Evolutionary conservation across 148 eudicot genomes (phyloP).

Genomic region (Silene conica): DNA sequence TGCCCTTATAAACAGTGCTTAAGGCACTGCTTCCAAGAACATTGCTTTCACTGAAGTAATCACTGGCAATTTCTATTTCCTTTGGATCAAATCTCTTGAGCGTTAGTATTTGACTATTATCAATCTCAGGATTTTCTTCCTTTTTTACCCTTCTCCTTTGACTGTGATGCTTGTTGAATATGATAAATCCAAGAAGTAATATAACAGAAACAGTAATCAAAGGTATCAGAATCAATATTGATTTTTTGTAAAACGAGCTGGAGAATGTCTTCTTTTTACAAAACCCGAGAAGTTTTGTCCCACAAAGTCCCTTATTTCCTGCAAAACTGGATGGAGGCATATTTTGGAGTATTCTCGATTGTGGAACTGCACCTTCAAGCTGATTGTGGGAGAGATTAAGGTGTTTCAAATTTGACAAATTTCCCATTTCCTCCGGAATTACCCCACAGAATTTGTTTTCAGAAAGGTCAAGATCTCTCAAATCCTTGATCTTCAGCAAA

Average conservation of each 20-base stretch:
- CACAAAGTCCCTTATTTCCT: constrained; percentile 72
- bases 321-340: constrained; percentile 44
- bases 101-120: constrained; percentile 30
- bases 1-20: constrained; percentile 82
- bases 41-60: constrained; percentile 47
- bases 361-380: constrained; percentile 80
- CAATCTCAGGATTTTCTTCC: constrained; percentile 32
- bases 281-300: constrained; percentile 35
- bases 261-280: constrained; percentile 30
- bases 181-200: constrained; percentile 27
- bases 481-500: constrained; percentile 37
- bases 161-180: constrained; percentile 13
- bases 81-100: constrained; percentile 55
- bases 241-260: constrained; percentile 29
- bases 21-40: constrained; percentile 58
- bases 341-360: constrained; percentile 35
- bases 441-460: constrained; percentile 49
- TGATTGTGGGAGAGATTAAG: constrained; percentile 72
- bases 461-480: constrained; percentile 61
- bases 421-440: constrained; percentile 53
- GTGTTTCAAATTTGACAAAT: constrained; percentile 34
- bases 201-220: constrained; percentile 37
- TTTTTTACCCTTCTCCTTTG: constrained; percentile 27
- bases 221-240: constrained; percentile 37
- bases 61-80: constrained; percentile 57